phyloP scores from a whole-genome alignment of 371 early-diverging fungal species.

The Actinomucor elegans region DNA sequence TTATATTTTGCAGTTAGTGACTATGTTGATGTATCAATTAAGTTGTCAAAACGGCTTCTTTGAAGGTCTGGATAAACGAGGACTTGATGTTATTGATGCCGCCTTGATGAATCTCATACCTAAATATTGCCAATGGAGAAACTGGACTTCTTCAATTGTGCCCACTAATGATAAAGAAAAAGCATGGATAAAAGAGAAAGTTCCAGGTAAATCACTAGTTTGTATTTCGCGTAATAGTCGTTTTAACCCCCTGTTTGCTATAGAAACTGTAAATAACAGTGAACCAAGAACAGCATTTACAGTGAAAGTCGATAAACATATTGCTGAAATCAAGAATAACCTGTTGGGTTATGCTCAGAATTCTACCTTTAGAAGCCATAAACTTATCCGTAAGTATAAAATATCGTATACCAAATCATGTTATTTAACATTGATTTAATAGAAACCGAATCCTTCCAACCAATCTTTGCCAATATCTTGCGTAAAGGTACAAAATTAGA shows the following conservation, averaged over 20 bases:
- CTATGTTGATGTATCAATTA: conserved; percentile 44
- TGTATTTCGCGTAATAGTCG: too few species aligned
- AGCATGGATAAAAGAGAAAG: conserved; percentile 7
- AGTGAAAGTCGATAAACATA: conserved; percentile 11
- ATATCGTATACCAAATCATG: background rate
- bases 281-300: background rate
- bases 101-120: conserved; percentile 13
- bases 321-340: conserved; percentile 23
- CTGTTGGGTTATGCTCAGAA: conserved; percentile 43
- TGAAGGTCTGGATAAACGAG: conserved; percentile 14
- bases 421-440: background rate
- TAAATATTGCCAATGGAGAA: conserved; percentile 15
- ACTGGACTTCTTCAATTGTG: conserved; percentile 15
- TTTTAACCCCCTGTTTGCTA: too few species aligned
- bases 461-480: conserved; percentile 14
- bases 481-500: background rate
- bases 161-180: conserved; percentile 6
- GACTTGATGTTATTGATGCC: conserved; percentile 2
- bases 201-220: conserved; percentile 2
- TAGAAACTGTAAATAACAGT: background rate
- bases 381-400: too few species aligned
- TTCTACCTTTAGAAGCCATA: conserved; percentile 40
- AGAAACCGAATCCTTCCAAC: conserved; percentile 2
- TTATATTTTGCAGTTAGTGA: conserved; percentile 42
- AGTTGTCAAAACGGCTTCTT: conserved; percentile 29